These are phyloP conservation scores for Nicotiana otophora DNA, from an alignment of 257 asterid species.

Conservation along the genomic window DNA sequence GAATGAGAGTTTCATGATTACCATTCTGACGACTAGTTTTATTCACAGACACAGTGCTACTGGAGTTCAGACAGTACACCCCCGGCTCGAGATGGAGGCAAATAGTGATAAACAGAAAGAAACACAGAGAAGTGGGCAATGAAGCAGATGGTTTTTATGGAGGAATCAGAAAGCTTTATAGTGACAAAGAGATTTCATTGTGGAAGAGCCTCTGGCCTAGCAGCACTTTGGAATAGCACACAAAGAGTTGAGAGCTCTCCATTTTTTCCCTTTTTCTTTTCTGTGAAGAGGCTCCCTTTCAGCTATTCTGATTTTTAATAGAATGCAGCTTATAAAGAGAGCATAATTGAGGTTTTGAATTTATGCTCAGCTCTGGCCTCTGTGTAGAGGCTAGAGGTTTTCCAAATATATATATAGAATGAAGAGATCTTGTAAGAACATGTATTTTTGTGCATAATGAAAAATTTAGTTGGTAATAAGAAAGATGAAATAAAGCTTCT, in stretches of 20 bases:
- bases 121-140: conserved; percentile 67
- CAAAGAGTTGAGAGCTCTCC: neutral
- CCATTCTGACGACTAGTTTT: neutral
- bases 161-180: conserved; percentile 62
- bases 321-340: conserved; percentile 1
- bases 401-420: neutral
- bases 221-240: conserved; percentile 36
- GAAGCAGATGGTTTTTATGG: conserved; percentile 75
- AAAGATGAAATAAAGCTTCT: neutral
- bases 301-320: conserved; percentile 25
- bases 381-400: neutral
- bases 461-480: neutral
- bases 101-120: conserved; percentile 36
- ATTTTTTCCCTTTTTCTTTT: neutral
- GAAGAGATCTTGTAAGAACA: neutral
- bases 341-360: neutral
- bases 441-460: neutral
- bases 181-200: conserved; percentile 46
- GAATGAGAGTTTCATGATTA: neutral
- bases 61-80: conserved; percentile 87
- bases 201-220: conserved; percentile 72
- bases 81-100: conserved; percentile 68
- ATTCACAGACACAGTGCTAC: conserved; percentile 42
- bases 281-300: conserved; percentile 5
- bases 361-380: neutral